Percentiles rank a stretch among this genome's conserved stretches.
These are phyloP conservation scores for Linderniella brevidens DNA, from an alignment of 257 asterid species.

Conservation along the genomic window DNA sequence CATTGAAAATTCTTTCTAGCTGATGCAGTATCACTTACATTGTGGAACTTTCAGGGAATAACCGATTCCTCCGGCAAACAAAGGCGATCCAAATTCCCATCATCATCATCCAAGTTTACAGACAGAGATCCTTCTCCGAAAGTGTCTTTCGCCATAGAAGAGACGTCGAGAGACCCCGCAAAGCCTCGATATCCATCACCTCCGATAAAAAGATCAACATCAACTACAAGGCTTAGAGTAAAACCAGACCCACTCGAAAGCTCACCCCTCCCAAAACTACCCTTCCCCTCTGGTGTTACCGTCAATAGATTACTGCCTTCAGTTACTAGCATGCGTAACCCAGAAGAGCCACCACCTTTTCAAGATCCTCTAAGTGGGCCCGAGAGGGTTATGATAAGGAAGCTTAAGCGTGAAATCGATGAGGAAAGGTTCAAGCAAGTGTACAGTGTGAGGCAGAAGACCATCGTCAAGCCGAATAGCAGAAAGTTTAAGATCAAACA, in stretches of 20 bases:
- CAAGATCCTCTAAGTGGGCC: conserved; percentile 36
- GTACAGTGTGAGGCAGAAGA: conserved; percentile 45
- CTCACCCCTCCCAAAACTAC: conserved; percentile 31
- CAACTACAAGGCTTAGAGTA: conserved; percentile 36
- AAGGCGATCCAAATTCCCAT: conserved; percentile 46
- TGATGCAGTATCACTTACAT: conserved; percentile 16
- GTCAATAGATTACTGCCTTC: conserved; percentile 33
- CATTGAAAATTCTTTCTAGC: conserved; percentile 1
- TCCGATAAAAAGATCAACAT: conserved; percentile 67
- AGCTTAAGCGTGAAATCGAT: conserved; percentile 36
- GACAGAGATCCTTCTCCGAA: conserved; percentile 50
- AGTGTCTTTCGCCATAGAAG: conserved; percentile 36
- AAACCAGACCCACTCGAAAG: conserved; percentile 44
- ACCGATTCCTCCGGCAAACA: conserved; percentile 70
- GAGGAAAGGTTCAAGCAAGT: conserved; percentile 64
- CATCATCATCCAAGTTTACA: conserved; percentile 39
- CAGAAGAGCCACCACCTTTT: conserved; percentile 26
- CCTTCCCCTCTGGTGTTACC: conserved; percentile 54
- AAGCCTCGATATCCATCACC: conserved; percentile 67
- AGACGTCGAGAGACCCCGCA: conserved; percentile 19
- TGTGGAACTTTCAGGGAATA: conserved; percentile 37
- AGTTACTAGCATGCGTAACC: conserved; percentile 12
- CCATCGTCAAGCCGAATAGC: conserved; percentile 41
- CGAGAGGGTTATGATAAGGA: conserved; percentile 33
- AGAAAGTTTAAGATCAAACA: conserved; percentile 34